These are phyloP conservation scores for Kodamaea nitidulidarum DNA, from an alignment of 805 yeast genomes.

Conservation along the genomic window DNA sequence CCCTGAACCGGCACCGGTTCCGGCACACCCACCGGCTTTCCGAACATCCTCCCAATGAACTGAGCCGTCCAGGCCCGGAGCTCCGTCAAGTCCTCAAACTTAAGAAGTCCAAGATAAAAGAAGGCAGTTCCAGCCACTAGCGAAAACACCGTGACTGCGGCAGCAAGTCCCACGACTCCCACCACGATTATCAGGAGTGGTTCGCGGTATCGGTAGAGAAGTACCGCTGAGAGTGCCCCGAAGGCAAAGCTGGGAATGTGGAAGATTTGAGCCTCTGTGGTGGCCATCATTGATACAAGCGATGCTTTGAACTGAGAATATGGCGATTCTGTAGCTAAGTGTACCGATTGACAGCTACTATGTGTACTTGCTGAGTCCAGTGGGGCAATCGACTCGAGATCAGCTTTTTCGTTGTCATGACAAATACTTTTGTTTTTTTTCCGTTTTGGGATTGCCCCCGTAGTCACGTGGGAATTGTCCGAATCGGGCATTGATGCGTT, in stretches of 20 bases:
- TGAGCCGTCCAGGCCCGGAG: slow-evolving; percentile 5
- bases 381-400: background rate
- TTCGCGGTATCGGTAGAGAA: slow-evolving; percentile 21
- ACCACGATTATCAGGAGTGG: slow-evolving; percentile 16
- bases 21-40: background rate
- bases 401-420: slow-evolving; percentile 1
- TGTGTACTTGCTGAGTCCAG: background rate
- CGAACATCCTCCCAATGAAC: background rate
- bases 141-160: slow-evolving; percentile 3
- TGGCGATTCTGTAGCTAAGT: background rate
- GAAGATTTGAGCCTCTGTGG: slow-evolving; percentile 10
- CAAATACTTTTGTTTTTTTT: slow-evolving; percentile 1
- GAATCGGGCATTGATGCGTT: background rate
- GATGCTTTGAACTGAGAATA: background rate
- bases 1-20: too few relatives aligned
- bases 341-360: background rate
- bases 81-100: slow-evolving; percentile 11
- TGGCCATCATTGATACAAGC: background rate
- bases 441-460: too few relatives aligned
- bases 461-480: slow-evolving; percentile 4
- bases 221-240: slow-evolving; percentile 24
- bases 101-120: slow-evolving; percentile 31
- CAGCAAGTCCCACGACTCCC: slow-evolving; percentile 2
- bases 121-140: slow-evolving; percentile 19
- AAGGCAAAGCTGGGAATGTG: slow-evolving; percentile 26